Conservation (phyloP, 768 basidiomycete genomes). For the Macrolepiota dolichaula region DNA sequence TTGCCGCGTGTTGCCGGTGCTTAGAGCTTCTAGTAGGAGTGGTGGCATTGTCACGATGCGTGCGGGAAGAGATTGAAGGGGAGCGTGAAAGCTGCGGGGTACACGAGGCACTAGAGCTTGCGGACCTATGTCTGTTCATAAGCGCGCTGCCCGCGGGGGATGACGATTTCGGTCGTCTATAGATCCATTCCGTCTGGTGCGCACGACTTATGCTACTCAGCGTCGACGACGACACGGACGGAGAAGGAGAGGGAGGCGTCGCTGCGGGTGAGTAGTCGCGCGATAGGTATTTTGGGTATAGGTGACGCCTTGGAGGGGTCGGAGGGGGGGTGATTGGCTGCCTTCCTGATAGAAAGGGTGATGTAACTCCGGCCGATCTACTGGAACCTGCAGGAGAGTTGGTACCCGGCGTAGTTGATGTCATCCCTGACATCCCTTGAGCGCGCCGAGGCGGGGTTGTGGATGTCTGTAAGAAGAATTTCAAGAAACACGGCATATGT, state of each 20-base stretch:
- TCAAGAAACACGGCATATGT: neutral
- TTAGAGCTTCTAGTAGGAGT: neutral
- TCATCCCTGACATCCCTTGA: neutral
- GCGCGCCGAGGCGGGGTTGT: neutral
- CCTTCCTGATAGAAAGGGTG: conserved; percentile 1
- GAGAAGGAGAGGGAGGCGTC: conserved; percentile 21
- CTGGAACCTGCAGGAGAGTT: neutral
- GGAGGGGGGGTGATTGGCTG: conserved; percentile 10
- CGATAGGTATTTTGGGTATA: neutral
- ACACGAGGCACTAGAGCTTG: conserved; percentile 10
- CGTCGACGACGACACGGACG: conserved; percentile 15
- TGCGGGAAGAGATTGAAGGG: conserved; percentile 9
- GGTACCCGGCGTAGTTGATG: conserved; percentile 7
- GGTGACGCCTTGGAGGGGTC: conserved; percentile 6
- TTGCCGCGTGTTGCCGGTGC: neutral
- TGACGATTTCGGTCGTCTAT: conserved; percentile 7
- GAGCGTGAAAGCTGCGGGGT: conserved; percentile 10
- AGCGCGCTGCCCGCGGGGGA: conserved; percentile 2
- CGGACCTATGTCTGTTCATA: conserved; percentile 1
- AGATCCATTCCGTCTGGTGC: conserved; percentile 11
- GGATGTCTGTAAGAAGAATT: conserved; percentile 2
- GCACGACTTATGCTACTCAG: conserved; percentile 3
- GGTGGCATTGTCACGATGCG: neutral
- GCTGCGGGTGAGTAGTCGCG: conserved; percentile 13
- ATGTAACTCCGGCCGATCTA: neutral